Percentiles rank a stretch among this genome's conserved stretches.
phyloP scores from a whole-genome alignment of 169 alveolate species.

The Plasmodium sp. region DNA sequence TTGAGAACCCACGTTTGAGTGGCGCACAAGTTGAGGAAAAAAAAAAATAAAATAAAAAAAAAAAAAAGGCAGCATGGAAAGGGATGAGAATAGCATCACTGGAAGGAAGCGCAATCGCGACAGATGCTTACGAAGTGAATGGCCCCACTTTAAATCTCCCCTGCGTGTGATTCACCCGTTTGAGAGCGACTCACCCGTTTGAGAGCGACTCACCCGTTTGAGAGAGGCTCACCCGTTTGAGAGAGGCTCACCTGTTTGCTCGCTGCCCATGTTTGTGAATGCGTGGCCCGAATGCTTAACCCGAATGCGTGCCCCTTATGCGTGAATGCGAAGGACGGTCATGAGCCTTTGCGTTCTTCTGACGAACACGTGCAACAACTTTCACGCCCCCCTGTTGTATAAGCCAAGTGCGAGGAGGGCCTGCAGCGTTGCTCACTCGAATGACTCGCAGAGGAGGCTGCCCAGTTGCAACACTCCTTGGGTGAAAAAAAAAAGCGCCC shows the following conservation, averaged over 20 bases:
- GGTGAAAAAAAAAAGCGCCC: neutral
- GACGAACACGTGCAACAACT: slow-evolving; percentile 9
- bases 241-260: too few species aligned
- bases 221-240: too few species aligned
- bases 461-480: neutral
- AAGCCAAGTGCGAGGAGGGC: neutral
- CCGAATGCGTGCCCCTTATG: neutral
- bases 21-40: neutral
- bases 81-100: neutral
- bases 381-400: neutral
- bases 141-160: neutral
- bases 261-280: neutral
- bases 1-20: neutral
- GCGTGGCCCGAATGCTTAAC: neutral
- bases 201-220: too few species aligned
- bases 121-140: neutral
- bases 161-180: neutral
- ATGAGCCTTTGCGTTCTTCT: slow-evolving; percentile 9
- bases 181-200: too few species aligned
- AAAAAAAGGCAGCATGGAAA: neutral
- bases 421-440: neutral
- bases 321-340: slow-evolving; percentile 17
- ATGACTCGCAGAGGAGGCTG: neutral
- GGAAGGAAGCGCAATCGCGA: neutral
- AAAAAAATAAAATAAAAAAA: too few species aligned